Percentiles rank a stretch among this genome's conserved stretches.
Conservation (phyloP, 1,139 yeast species). For the Pichia sp. region DNA sequence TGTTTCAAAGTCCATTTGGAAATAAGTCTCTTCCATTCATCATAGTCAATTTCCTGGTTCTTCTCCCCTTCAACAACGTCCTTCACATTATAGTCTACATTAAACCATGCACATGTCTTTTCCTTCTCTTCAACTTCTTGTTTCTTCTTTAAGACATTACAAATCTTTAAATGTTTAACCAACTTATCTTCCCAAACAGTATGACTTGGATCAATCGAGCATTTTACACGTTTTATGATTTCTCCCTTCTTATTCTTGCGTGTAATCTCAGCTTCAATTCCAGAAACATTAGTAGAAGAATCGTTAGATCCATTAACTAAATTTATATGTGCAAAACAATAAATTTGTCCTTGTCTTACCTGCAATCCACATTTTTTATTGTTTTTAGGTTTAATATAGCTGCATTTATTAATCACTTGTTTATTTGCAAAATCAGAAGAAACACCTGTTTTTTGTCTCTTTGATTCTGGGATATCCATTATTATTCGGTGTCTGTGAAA, state of each 20-base stretch:
- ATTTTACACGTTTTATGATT: constrained; percentile 49
- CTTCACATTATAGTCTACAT: constrained; percentile 19
- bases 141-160: constrained; percentile 42
- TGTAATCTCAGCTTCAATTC: constrained; percentile 14
- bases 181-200: constrained; percentile 60
- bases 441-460: constrained; percentile 1
- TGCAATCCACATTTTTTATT: constrained; percentile 52
- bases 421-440: not conserved
- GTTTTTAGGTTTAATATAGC: constrained; percentile 20
- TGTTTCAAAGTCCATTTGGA: constrained; percentile 18
- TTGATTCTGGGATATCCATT: not conserved
- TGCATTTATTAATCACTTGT: constrained; percentile 22
- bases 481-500: not conserved
- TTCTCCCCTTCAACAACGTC: constrained; percentile 8
- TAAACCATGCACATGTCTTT: constrained; percentile 19
- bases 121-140: constrained; percentile 17
- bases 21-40: constrained; percentile 28
- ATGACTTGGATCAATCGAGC: constrained; percentile 76
- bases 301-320: not conserved
- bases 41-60: constrained; percentile 18
- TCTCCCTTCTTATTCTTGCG: constrained; percentile 22
- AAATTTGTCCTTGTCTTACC: constrained; percentile 42
- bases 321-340: constrained; percentile 57
- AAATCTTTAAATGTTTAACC: constrained; percentile 52
- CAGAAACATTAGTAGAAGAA: not conserved